Evolutionary conservation across 768 basidiomycete species (phyloP).

Genomic region (Coprinopsis sp.): DNA sequence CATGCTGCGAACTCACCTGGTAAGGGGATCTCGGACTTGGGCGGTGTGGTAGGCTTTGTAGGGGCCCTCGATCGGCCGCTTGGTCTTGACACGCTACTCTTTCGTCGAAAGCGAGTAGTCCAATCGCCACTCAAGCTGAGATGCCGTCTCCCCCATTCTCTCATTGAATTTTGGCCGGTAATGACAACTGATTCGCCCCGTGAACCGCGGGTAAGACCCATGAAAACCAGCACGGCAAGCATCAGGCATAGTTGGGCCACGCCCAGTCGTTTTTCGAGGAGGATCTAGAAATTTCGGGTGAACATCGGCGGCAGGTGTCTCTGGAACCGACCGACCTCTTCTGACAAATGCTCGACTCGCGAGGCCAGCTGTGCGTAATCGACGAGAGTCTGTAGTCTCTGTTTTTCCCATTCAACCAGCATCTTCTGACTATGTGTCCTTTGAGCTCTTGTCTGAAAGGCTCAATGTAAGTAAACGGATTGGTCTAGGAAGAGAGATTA

Average conservation of each 20-base stretch:
- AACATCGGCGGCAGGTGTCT: constrained; percentile 3
- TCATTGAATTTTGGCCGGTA: constrained; percentile 27
- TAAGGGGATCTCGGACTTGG: background rate
- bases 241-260: constrained; percentile 84
- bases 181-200: constrained; percentile 30
- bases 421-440: constrained; percentile 60
- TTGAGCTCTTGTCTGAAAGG: constrained; percentile 61
- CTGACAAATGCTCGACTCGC: constrained; percentile 68
- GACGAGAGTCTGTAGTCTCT: constrained; percentile 58
- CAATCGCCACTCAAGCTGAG: constrained; percentile 54
- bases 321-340: constrained; percentile 59
- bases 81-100: constrained; percentile 23
- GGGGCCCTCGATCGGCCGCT: constrained; percentile 22
- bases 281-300: constrained; percentile 43
- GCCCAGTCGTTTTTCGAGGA: constrained; percentile 84
- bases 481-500: background rate
- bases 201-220: constrained; percentile 80
- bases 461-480: background rate
- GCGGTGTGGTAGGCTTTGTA: constrained; percentile 5
- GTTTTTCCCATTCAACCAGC: constrained; percentile 63
- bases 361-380: constrained; percentile 68
- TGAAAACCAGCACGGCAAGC: constrained; percentile 79
- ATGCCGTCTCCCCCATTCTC: constrained; percentile 54
- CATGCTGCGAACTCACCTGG: background rate
- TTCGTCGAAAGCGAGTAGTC: constrained; percentile 34